These are phyloP conservation scores for Gentiana macrophylla DNA, from an alignment of 257 asterid genomes.

Conservation along the genomic window DNA sequence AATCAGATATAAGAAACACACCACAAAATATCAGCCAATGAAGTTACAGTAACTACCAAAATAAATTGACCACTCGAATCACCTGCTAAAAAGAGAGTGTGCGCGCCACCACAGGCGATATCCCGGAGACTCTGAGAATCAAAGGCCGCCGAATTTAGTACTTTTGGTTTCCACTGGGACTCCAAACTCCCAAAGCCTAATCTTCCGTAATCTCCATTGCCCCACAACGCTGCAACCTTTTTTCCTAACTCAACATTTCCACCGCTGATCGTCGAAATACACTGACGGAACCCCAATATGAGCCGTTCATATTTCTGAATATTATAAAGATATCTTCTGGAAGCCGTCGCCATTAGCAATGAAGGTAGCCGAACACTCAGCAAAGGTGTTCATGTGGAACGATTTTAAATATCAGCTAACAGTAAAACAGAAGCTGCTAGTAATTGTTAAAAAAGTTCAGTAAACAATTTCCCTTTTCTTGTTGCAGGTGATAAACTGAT, in stretches of 20 bases:
- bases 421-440: no score
- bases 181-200: slow-evolving; percentile 74
- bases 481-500: no score
- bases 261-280: slow-evolving; percentile 26
- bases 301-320: not conserved
- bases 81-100: slow-evolving; percentile 91
- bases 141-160: slow-evolving; percentile 47
- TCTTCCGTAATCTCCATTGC: slow-evolving; percentile 95
- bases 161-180: slow-evolving; percentile 72
- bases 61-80: not conserved
- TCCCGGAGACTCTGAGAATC: slow-evolving; percentile 51
- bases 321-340: not conserved
- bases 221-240: slow-evolving; percentile 80
- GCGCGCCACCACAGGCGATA: slow-evolving; percentile 95
- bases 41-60: not conserved
- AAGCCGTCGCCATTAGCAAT: not conserved
- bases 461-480: no score
- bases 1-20: no score
- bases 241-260: slow-evolving; percentile 22
- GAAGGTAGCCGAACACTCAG: not conserved
- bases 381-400: no score
- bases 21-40: no score
- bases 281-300: slow-evolving; percentile 25
- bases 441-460: no score
- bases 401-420: no score